phyloP scores from a whole-genome alignment of 805 yeast species.

The Ogataea parapolymorpha region DNA sequence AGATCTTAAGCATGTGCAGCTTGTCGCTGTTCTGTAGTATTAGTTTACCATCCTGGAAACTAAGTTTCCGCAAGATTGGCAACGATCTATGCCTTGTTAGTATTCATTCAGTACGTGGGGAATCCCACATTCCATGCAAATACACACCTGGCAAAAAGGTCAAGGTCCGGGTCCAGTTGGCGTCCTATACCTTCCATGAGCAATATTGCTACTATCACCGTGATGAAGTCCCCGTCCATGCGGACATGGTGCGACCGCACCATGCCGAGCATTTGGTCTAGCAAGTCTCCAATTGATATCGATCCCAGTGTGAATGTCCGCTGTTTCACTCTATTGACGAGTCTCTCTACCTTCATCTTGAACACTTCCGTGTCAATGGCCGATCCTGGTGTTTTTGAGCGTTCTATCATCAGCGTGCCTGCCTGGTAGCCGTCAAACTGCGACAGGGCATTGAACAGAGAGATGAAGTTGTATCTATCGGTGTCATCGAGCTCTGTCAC shows the following conservation, averaged over 20 bases:
- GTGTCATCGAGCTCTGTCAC: conserved; percentile 80
- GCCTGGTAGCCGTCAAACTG: conserved; percentile 92
- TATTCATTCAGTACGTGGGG: conserved; percentile 29
- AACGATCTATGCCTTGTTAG: conserved; percentile 52
- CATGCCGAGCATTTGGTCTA: conserved; percentile 85
- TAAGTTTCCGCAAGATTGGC: conserved; percentile 81
- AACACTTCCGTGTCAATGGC: conserved; percentile 82
- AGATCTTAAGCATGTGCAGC: conserved; percentile 81
- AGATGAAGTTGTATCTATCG: conserved; percentile 84
- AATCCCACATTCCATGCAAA: conserved; percentile 40
- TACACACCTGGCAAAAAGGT: conserved; percentile 94
- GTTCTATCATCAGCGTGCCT: conserved; percentile 92
- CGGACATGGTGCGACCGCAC: conserved; percentile 92
- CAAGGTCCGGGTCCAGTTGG: conserved; percentile 88
- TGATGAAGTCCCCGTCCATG: conserved; percentile 95
- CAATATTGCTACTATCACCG: conserved; percentile 90
- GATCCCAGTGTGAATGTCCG: conserved; percentile 91
- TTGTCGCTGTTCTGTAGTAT: conserved; percentile 54
- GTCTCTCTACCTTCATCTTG: conserved; percentile 79
- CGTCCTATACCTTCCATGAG: conserved; percentile 94
- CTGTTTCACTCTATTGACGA: conserved; percentile 77
- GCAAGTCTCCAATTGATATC: conserved; percentile 84
- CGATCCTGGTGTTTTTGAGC: conserved; percentile 92
- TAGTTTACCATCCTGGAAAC: conserved; percentile 64
- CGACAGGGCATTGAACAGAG: conserved; percentile 81